Conservation (phyloP, 257 asterid genomes). For the Gentiana dahurica region DNA sequence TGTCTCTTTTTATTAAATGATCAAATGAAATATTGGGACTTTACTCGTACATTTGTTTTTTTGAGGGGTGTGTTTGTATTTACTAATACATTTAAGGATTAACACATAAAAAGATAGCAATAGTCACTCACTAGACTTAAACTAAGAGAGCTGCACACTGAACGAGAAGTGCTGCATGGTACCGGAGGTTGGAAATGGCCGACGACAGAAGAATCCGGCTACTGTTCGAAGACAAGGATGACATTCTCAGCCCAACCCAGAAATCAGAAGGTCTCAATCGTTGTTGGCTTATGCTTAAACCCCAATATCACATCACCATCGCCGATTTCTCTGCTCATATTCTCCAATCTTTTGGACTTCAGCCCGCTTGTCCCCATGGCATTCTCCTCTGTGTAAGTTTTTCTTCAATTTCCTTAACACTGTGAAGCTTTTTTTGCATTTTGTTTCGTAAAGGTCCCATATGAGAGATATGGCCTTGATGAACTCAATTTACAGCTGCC, state of each 20-base stretch:
- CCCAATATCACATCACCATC: constrained; percentile 41
- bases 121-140: too few relatives aligned
- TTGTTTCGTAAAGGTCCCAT: too few relatives aligned
- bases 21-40: too few relatives aligned
- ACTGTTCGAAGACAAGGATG: constrained; percentile 40
- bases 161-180: too few relatives aligned
- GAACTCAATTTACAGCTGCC: not conserved
- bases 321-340: constrained; percentile 46
- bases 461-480: not conserved
- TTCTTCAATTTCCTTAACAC: not conserved
- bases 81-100: too few relatives aligned
- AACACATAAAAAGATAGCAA: too few relatives aligned
- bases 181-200: constrained; percentile 20
- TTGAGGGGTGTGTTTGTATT: too few relatives aligned
- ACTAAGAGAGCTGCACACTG: too few relatives aligned
- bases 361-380: constrained; percentile 70
- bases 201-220: constrained; percentile 57
- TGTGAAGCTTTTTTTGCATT: not conserved
- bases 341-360: constrained; percentile 57
- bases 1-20: too few relatives aligned
- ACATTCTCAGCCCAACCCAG: constrained; percentile 49
- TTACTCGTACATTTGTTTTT: too few relatives aligned
- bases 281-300: constrained; percentile 57
- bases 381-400: constrained; percentile 54
- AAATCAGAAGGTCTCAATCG: constrained; percentile 48